These are phyloP conservation scores for Flueggea neowawraea DNA, from an alignment of 441 rosid genomes.

Conservation along the genomic window DNA sequence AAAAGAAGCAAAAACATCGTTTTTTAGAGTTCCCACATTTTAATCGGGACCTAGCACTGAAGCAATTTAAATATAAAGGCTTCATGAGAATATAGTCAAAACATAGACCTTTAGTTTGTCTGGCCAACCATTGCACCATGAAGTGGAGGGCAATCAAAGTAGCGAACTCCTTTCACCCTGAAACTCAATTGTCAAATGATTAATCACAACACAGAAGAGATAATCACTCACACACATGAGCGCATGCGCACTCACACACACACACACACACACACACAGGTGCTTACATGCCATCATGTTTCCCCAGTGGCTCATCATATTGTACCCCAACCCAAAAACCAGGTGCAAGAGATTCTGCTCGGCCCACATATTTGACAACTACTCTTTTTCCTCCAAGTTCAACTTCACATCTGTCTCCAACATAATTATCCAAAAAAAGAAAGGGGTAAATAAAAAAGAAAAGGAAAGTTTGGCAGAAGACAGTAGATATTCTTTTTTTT, in stretches of 20 bases:
- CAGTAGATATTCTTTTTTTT: no score
- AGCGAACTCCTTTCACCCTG: slow-evolving; percentile 29
- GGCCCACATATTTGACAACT: slow-evolving; percentile 77
- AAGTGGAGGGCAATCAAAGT: slow-evolving; percentile 24
- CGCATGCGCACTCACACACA: no score
- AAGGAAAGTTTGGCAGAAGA: not conserved
- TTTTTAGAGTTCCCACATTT: no score
- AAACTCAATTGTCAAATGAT: not conserved
- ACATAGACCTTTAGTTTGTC: slow-evolving; percentile 33
- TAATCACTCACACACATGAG: no score
- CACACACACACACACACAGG: no score
- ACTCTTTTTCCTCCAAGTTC: slow-evolving; percentile 97
- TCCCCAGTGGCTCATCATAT: slow-evolving; percentile 93
- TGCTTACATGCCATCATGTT: slow-evolving; percentile 94
- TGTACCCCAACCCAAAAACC: slow-evolving; percentile 97
- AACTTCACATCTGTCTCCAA: slow-evolving; percentile 95
- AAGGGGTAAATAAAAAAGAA: not conserved
- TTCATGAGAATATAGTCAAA: not conserved
- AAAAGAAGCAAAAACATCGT: no score
- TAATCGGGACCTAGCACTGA: not conserved
- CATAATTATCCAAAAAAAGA: slow-evolving; percentile 34
- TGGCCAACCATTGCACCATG: slow-evolving; percentile 32
- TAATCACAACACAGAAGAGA: not conserved
- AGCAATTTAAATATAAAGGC: not conserved
- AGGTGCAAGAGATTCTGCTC: slow-evolving; percentile 73